Percentiles rank a stretch among this genome's conserved stretches.
phyloP scores from a whole-genome alignment of 2,329 filamentous ascomycete species.

The Apiospora rasikravindrae region DNA sequence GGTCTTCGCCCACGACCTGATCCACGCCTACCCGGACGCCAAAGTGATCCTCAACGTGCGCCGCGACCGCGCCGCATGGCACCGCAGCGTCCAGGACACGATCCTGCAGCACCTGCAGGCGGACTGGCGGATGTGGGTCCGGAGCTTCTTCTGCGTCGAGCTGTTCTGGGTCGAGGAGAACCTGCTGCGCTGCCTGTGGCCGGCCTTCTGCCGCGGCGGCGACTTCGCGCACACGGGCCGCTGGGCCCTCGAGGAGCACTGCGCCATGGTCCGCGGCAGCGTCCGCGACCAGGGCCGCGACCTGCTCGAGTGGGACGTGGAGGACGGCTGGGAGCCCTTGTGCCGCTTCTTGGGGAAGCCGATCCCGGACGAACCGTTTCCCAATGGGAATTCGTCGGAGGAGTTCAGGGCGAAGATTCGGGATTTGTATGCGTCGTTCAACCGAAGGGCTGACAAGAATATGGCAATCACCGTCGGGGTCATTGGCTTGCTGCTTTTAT shows the following conservation, averaged over 20 bases:
- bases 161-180: constrained; percentile 54
- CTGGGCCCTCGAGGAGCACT: constrained; percentile 56
- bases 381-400: constrained; percentile 50
- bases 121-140: constrained; percentile 67
- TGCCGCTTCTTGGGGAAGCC: constrained; percentile 43
- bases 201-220: constrained; percentile 69
- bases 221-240: constrained; percentile 69
- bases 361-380: constrained; percentile 44
- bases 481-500: neutral
- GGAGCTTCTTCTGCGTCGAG: constrained; percentile 38
- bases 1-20: neutral
- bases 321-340: constrained; percentile 43
- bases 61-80: constrained; percentile 62
- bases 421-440: neutral
- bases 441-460: neutral
- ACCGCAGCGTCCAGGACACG: constrained; percentile 46
- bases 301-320: constrained; percentile 39
- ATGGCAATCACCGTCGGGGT: neutral
- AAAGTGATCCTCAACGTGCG: constrained; percentile 56
- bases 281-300: constrained; percentile 33
- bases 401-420: neutral
- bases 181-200: constrained; percentile 31
- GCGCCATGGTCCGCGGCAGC: constrained; percentile 35
- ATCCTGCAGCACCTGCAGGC: constrained; percentile 31
- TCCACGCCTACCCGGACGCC: constrained; percentile 11